Percentiles rank a stretch among this genome's conserved stretches.
phyloP scores from a whole-genome alignment of 2,329 filamentous ascomycete genomes.

The Colletotrichum horii region DNA sequence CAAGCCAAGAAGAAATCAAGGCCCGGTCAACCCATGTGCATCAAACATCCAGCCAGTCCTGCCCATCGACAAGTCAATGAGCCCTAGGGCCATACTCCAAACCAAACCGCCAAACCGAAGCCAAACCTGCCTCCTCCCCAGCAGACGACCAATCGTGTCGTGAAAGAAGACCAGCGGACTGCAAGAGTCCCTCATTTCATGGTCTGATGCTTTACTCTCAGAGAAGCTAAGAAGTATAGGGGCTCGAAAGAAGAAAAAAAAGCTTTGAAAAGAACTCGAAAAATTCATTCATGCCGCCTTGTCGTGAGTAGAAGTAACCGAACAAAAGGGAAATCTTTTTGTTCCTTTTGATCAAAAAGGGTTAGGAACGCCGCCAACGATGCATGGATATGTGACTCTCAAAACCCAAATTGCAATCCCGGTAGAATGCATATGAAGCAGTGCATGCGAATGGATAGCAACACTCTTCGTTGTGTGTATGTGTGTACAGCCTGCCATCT shows the following conservation, averaged over 20 bases:
- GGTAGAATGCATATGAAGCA: constrained; percentile 16
- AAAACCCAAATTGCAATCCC: constrained; percentile 18
- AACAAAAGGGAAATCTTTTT: constrained; percentile 23
- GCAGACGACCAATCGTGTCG: neutral
- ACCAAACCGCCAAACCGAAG: constrained; percentile 1
- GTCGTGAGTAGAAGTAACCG: constrained; percentile 20
- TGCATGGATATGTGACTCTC: constrained; percentile 33
- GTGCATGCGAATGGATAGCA: neutral
- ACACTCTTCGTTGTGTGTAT: neutral
- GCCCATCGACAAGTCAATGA: neutral
- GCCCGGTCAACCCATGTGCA: neutral
- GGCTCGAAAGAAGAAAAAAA: constrained; percentile 9
- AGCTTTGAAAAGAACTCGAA: constrained; percentile 16
- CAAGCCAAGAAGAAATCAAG: constrained; percentile 16
- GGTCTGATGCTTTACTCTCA: constrained; percentile 7
- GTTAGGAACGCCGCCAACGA: constrained; percentile 39
- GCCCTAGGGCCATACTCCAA: constrained; percentile 14
- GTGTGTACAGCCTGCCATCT: neutral
- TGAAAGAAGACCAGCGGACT: constrained; percentile 17
- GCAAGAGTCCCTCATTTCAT: constrained; percentile 10
- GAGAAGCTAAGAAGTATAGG: constrained; percentile 24
- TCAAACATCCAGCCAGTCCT: constrained; percentile 7
- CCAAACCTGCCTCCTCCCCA: constrained; percentile 13
- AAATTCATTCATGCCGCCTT: constrained; percentile 21
- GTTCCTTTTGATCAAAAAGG: constrained; percentile 17